These are phyloP conservation scores for Roridomyces roridus DNA, from an alignment of 768 basidiomycete species.

Conservation along the genomic window DNA sequence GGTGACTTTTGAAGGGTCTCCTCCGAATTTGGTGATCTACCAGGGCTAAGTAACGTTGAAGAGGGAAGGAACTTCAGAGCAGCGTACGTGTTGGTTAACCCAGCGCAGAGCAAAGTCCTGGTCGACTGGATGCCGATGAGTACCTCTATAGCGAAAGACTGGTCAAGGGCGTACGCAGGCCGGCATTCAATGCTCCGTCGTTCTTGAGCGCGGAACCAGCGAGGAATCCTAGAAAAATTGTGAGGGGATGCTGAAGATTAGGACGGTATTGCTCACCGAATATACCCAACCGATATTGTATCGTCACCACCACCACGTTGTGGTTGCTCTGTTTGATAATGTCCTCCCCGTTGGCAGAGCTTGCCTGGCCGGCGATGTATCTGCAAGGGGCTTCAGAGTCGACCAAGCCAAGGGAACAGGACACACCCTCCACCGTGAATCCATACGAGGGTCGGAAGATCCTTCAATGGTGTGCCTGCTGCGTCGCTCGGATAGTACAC, in stretches of 20 bases:
- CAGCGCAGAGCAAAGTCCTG: constrained; percentile 32
- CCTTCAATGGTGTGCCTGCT: constrained; percentile 2
- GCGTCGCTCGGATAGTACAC: constrained; percentile 14
- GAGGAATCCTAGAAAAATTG: constrained; percentile 35
- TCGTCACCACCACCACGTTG: constrained; percentile 29
- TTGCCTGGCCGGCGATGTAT: constrained; percentile 12
- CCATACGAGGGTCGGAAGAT: constrained; percentile 29
- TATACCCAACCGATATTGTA: constrained; percentile 34
- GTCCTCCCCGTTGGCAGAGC: constrained; percentile 19
- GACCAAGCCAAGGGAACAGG: too few species aligned
- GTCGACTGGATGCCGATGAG: constrained; percentile 26
- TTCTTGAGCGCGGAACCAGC: constrained; percentile 37
- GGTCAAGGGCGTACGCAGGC: constrained; percentile 24
- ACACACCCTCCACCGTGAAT: constrained; percentile 31
- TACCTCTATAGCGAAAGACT: not conserved
- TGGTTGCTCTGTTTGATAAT: constrained; percentile 24
- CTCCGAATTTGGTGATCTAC: constrained; percentile 31
- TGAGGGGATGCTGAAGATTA: not conserved
- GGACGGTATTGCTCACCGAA: constrained; percentile 3
- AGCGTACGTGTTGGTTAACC: constrained; percentile 29
- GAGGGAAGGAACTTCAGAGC: not conserved
- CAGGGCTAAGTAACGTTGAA: not conserved
- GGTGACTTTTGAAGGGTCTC: constrained; percentile 31
- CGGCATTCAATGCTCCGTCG: constrained; percentile 39
- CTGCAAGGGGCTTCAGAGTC: not conserved